Evolutionary conservation across 2,329 filamentous ascomycete species (phyloP).

Genomic region (Pseudocercospora fuligena): DNA sequence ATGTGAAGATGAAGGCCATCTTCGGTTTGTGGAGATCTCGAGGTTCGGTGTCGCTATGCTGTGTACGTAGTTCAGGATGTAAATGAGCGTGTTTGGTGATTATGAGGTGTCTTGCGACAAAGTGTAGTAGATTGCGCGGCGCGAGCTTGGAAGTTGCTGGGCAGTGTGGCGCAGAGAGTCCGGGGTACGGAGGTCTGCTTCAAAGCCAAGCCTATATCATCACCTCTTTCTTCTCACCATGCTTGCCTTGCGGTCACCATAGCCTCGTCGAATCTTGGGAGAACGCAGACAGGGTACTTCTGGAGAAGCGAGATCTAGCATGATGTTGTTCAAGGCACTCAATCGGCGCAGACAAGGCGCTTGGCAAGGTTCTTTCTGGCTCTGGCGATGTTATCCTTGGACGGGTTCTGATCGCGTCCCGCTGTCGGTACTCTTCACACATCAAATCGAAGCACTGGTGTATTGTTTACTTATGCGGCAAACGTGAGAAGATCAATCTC

Average conservation of each 20-base stretch:
- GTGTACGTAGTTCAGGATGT: not conserved
- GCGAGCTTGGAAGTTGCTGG: constrained; percentile 13
- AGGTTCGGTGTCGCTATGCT: not conserved
- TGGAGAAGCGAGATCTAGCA: not conserved
- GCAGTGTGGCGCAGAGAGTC: not conserved
- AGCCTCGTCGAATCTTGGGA: not conserved
- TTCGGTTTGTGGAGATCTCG: not conserved
- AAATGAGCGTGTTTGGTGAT: not conserved
- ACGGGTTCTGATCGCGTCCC: too few relatives aligned
- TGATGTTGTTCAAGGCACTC: too few relatives aligned
- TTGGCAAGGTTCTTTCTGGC: too few relatives aligned
- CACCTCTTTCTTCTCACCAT: not conserved
- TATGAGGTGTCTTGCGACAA: constrained; percentile 5
- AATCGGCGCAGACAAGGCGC: too few relatives aligned
- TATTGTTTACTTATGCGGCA: not conserved
- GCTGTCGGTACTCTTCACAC: not conserved
- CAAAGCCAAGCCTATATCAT: not conserved
- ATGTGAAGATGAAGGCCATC: constrained; percentile 54
- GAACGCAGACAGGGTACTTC: not conserved
- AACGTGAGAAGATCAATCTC: not conserved
- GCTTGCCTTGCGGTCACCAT: not conserved
- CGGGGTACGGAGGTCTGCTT: not conserved
- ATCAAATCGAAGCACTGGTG: not conserved
- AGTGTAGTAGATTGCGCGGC: constrained; percentile 20
- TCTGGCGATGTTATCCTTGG: too few relatives aligned